Conservation (phyloP, 768 basidiomycete species). For the Scleroderma bovista region DNA sequence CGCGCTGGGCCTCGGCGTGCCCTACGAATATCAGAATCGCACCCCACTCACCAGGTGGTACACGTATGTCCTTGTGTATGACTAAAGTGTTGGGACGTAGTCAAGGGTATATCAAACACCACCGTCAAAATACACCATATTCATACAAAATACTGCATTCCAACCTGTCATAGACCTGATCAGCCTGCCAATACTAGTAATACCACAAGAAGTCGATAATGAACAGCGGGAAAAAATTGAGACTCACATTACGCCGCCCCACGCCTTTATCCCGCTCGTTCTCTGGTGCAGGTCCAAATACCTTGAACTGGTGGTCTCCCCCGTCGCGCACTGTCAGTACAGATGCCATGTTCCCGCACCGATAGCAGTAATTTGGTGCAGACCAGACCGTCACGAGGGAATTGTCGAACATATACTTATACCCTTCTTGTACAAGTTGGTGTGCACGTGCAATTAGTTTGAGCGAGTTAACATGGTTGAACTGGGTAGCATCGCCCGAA, state of each 20-base stretch:
- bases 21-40: no score
- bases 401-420: slow-evolving; percentile 95
- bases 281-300: slow-evolving; percentile 84
- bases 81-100: background rate
- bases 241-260: slow-evolving; percentile 64
- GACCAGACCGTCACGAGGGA: slow-evolving; percentile 91
- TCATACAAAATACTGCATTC: slow-evolving; percentile 38
- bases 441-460: slow-evolving; percentile 90
- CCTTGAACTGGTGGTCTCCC: slow-evolving; percentile 57
- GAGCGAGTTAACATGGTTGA: slow-evolving; percentile 89
- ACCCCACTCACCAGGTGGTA: background rate
- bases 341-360: slow-evolving; percentile 87
- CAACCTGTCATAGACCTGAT: slow-evolving; percentile 19
- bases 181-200: slow-evolving; percentile 1
- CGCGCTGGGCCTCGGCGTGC: no score
- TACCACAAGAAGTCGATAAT: background rate
- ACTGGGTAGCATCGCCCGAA: slow-evolving; percentile 41
- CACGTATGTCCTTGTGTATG: no score
- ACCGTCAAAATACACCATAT: background rate
- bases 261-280: slow-evolving; percentile 82
- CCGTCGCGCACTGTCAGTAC: slow-evolving; percentile 78
- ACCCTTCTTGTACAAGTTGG: slow-evolving; percentile 94
- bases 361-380: slow-evolving; percentile 83
- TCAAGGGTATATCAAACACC: background rate
- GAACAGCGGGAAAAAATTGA: no score